Evolutionary conservation across 1,284 basidiomycete species (phyloP).

Genomic region (Butyriboletus appendiculatus): DNA sequence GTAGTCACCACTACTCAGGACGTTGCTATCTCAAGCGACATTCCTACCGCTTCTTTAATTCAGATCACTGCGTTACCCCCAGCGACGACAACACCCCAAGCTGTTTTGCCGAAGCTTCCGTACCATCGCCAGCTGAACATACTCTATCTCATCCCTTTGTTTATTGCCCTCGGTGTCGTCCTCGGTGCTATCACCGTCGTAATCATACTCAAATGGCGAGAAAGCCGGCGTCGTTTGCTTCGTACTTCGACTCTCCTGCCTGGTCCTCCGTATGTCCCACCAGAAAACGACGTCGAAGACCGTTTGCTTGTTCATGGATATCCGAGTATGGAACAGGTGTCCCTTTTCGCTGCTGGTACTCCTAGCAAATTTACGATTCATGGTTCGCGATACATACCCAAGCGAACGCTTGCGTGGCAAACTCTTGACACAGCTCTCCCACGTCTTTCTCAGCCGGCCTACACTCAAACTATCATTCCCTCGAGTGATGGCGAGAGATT

Average conservation of each 20-base stretch:
- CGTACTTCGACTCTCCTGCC: constrained; percentile 30
- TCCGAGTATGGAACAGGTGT: constrained; percentile 28
- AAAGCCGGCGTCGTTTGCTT: not conserved
- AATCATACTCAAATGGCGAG: constrained; percentile 24
- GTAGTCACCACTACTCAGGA: not conserved
- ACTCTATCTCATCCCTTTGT: constrained; percentile 43
- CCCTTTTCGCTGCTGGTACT: constrained; percentile 26
- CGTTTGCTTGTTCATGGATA: constrained; percentile 9
- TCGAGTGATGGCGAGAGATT: constrained; percentile 31
- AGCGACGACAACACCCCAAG: constrained; percentile 20
- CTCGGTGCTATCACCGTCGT: constrained; percentile 35
- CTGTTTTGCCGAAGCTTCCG: constrained; percentile 24
- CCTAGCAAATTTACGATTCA: constrained; percentile 40
- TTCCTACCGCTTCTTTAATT: constrained; percentile 16
- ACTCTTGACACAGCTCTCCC: not conserved
- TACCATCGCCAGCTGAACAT: constrained; percentile 32
- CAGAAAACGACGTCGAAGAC: constrained; percentile 21
- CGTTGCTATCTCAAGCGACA: not conserved
- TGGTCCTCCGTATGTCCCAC: constrained; percentile 42
- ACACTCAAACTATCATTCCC: constrained; percentile 18
- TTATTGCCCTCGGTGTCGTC: constrained; percentile 38
- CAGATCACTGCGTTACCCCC: constrained; percentile 46
- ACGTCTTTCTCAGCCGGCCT: not conserved
- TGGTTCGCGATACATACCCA: constrained; percentile 26
- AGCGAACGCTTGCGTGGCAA: constrained; percentile 15